A percentile compares a stretch with the other conserved stretches of the same genome.
These are phyloP conservation scores for Botryotinia convoluta DNA, from an alignment of 2,329 filamentous ascomycete species.

Conservation along the genomic window DNA sequence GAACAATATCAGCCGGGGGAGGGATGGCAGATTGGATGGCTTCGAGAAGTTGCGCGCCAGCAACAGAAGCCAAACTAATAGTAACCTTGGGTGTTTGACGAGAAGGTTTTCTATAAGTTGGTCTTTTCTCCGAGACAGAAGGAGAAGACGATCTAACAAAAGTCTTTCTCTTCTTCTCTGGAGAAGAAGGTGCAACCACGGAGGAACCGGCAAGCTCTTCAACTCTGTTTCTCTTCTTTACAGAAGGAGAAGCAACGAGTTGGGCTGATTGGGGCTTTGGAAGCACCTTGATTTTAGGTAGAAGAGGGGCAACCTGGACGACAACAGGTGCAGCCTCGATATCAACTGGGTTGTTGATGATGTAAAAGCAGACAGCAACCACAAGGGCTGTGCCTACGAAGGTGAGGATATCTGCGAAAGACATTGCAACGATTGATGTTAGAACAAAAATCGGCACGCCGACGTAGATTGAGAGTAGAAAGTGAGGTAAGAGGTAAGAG, in stretches of 20 bases:
- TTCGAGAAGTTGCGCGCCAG: constrained; percentile 13
- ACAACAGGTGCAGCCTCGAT: background rate
- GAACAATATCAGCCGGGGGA: background rate
- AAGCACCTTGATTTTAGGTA: background rate
- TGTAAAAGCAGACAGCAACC: background rate
- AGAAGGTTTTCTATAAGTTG: background rate
- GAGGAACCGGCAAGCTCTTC: background rate
- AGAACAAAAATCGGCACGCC: constrained; percentile 18
- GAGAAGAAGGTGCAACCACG: background rate
- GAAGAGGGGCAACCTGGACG: background rate
- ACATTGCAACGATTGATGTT: constrained; percentile 15
- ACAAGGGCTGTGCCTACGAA: constrained; percentile 1
- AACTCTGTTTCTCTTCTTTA: background rate
- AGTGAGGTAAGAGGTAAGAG: background rate
- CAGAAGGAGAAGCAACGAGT: background rate
- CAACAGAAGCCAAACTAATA: constrained; percentile 4
- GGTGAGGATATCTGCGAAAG: background rate
- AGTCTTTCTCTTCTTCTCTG: background rate
- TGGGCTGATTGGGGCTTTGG: background rate
- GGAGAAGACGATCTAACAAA: background rate
- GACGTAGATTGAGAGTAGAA: background rate
- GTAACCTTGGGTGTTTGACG: background rate
- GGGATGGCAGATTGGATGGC: background rate
- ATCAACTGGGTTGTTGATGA: background rate
- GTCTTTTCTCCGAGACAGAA: background rate